These are phyloP conservation scores for Aspergillus luchuensis DNA, from an alignment of 2,329 filamentous ascomycete genomes.

Conservation along the genomic window DNA sequence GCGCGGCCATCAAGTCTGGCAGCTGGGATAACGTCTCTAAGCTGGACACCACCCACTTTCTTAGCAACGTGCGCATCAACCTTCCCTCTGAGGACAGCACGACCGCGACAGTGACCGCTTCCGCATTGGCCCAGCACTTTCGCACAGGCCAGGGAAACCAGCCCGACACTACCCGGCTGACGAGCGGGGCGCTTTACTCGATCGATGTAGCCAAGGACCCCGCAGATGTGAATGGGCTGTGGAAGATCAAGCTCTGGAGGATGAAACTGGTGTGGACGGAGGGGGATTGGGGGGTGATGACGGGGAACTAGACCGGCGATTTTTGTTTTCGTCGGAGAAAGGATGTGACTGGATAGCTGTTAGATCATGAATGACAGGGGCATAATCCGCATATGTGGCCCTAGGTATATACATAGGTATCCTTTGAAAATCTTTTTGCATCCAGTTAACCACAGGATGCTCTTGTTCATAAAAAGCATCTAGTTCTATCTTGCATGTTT, in stretches of 20 bases:
- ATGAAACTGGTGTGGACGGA: slow-evolving; percentile 35
- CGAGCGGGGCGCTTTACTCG: slow-evolving; percentile 31
- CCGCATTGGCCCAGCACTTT: slow-evolving; percentile 18
- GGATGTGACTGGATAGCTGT: too few relatives aligned
- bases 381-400: too few relatives aligned
- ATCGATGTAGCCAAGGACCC: slow-evolving; percentile 27
- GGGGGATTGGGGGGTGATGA: slow-evolving; percentile 19
- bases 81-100: too few relatives aligned
- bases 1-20: slow-evolving; percentile 22
- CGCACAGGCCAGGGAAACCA: slow-evolving; percentile 29
- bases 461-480: too few relatives aligned
- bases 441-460: too few relatives aligned
- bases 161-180: slow-evolving; percentile 23
- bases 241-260: slow-evolving; percentile 38
- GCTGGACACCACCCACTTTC: slow-evolving; percentile 32
- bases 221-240: slow-evolving; percentile 26
- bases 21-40: slow-evolving; percentile 25
- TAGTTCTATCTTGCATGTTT: too few relatives aligned
- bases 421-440: too few relatives aligned
- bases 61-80: slow-evolving; percentile 19
- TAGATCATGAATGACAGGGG: too few relatives aligned
- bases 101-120: too few relatives aligned
- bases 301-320: neutral
- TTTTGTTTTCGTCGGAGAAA: too few relatives aligned
- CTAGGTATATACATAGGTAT: too few relatives aligned